Conservation (phyloP, 768 basidiomycete species). For the Gymnopilus dilepis region DNA sequence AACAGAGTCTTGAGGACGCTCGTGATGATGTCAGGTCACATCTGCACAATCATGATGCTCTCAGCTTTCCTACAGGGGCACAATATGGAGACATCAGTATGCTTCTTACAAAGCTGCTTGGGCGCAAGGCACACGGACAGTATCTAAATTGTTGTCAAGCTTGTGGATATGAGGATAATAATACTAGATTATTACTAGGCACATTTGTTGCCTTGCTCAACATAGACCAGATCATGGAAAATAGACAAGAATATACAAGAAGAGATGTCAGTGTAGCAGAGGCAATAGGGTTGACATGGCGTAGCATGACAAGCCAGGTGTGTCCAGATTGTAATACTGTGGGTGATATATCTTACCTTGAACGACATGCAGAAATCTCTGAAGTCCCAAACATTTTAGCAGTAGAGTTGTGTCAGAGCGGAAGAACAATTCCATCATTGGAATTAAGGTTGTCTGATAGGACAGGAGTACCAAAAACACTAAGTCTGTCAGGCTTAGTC, state of each 20-base stretch:
- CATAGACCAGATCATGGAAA: neutral
- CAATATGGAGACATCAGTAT: neutral
- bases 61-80: neutral
- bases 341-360: neutral
- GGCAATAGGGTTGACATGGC: no score
- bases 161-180: neutral
- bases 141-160: neutral
- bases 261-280: no score
- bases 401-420: no score
- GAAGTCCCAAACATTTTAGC: neutral
- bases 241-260: no score
- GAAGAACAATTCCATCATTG: no score
- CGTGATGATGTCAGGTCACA: neutral
- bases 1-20: neutral
- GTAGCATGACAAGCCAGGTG: neutral
- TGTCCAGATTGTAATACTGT: neutral
- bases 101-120: neutral
- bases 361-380: neutral
- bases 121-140: neutral
- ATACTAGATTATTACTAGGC: neutral
- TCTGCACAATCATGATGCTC: neutral
- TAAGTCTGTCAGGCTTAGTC: conserved; percentile 9
- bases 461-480: neutral
- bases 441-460: no score
- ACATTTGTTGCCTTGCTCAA: neutral